Percentiles rank a stretch among this genome's conserved stretches.
Evolutionary conservation across 306 rosid species (phyloP).

Genomic region (Canavalia ensiformis): DNA sequence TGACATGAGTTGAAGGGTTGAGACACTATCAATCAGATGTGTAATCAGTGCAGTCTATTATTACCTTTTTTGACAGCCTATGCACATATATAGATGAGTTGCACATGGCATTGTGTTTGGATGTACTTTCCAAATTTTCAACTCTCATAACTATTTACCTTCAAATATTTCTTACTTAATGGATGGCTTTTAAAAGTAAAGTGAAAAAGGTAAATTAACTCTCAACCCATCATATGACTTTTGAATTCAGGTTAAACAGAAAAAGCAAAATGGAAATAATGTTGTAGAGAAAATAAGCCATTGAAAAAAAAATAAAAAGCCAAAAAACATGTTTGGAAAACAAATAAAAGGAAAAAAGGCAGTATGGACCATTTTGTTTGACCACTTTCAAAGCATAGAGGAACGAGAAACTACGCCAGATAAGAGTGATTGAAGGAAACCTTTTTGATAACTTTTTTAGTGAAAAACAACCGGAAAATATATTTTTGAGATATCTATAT

Average conservation of each 20-base stretch:
- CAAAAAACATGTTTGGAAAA: neutral
- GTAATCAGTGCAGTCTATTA: constrained; percentile 42
- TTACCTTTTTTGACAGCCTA: constrained; percentile 18
- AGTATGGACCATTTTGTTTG: constrained; percentile 22
- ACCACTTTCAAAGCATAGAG: constrained; percentile 17
- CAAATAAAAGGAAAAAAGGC: constrained; percentile 24
- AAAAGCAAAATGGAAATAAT: constrained; percentile 44
- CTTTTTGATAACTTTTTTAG: constrained; percentile 10
- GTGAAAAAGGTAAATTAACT: constrained; percentile 36
- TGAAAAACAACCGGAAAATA: too few relatives aligned
- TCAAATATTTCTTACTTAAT: constrained; percentile 31
- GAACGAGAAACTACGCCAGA: constrained; percentile 8
- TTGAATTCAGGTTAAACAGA: constrained; percentile 28
- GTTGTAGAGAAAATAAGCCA: constrained; percentile 8
- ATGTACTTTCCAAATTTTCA: constrained; percentile 4
- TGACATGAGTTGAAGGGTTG: constrained; percentile 34
- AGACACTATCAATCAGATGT: constrained; percentile 28
- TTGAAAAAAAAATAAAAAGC: neutral
- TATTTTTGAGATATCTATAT: too few relatives aligned
- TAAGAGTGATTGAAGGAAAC: constrained; percentile 43
- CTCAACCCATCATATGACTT: constrained; percentile 43
- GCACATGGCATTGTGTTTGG: constrained; percentile 54
- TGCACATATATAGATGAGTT: constrained; percentile 7
- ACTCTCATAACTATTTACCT: constrained; percentile 47
- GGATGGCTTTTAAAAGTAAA: constrained; percentile 29